Conservation (phyloP, 306 rosid species). For the Trifolium fragiferum region DNA sequence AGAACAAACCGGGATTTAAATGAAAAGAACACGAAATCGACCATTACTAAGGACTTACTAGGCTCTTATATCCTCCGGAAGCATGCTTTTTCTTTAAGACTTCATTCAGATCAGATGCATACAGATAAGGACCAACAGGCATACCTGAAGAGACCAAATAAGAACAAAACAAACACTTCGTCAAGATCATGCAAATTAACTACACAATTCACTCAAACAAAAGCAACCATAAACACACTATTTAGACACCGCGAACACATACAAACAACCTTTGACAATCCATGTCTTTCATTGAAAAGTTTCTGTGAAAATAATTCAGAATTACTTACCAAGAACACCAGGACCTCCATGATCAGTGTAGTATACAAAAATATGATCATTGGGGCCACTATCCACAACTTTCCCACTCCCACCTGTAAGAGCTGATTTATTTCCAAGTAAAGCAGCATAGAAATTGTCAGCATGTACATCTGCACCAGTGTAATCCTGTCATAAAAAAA, state of each 20-base stretch:
- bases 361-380: constrained; percentile 87
- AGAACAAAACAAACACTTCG: constrained; percentile 2
- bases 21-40: constrained; percentile 15
- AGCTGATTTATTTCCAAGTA: constrained; percentile 86
- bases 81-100: constrained; percentile 90
- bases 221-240: neutral
- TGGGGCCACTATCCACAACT: constrained; percentile 92
- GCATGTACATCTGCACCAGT: constrained; percentile 77
- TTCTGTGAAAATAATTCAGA: constrained; percentile 15
- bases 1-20: constrained; percentile 7
- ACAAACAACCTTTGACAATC: constrained; percentile 11
- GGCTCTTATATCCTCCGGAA: constrained; percentile 75
- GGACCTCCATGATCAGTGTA: constrained; percentile 96
- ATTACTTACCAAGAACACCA: constrained; percentile 90
- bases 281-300: constrained; percentile 27
- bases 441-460: constrained; percentile 70
- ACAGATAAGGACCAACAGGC: constrained; percentile 80
- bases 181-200: neutral
- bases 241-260: neutral
- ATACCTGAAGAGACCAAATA: constrained; percentile 57
- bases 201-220: constrained; percentile 21
- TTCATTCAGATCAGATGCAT: constrained; percentile 70
- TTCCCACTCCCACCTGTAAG: constrained; percentile 91
- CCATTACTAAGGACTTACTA: constrained; percentile 55
- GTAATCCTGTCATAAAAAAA: constrained; percentile 70